Percentiles rank a stretch among this genome's conserved stretches.
These are phyloP conservation scores for Pseudomassariella vexata DNA, from an alignment of 2,329 filamentous ascomycete species.

Conservation along the genomic window DNA sequence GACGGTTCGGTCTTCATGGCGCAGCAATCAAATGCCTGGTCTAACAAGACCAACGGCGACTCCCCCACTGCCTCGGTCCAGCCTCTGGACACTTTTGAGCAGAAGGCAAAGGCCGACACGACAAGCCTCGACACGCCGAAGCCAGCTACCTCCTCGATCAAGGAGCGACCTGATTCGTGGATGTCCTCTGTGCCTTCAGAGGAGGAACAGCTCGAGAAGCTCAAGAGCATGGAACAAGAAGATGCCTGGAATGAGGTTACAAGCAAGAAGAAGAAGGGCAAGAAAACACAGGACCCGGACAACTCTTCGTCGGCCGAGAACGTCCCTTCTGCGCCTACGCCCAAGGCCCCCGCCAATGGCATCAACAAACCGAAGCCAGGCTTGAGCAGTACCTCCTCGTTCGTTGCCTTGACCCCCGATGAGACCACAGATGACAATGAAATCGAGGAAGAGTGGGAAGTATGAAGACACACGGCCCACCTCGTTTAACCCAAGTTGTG, in stretches of 20 bases:
- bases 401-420: conserved; percentile 25
- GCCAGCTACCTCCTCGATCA: conserved; percentile 24
- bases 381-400: conserved; percentile 25
- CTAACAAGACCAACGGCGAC: conserved; percentile 31
- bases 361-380: conserved; percentile 24
- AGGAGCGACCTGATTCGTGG: conserved; percentile 34
- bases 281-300: conserved; percentile 33
- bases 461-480: conserved; percentile 21
- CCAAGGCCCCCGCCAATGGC: conserved; percentile 16
- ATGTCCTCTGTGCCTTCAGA: conserved; percentile 50
- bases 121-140: conserved; percentile 27
- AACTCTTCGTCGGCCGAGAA: conserved; percentile 35
- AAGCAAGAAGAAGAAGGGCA: conserved; percentile 33
- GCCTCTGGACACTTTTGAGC: conserved; percentile 54
- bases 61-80: conserved; percentile 27
- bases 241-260: conserved; percentile 53
- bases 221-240: conserved; percentile 48
- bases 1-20: conserved; percentile 63
- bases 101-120: conserved; percentile 22
- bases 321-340: conserved; percentile 14
- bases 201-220: conserved; percentile 53
- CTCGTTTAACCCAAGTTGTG: too few species aligned
- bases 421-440: conserved; percentile 24
- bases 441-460: conserved; percentile 27
- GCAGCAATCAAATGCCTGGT: conserved; percentile 34